A percentile compares a stretch with the other conserved stretches of the same genome.
Conservation (phyloP, 1,284 basidiomycete genomes). For the Kalmanozyma brasiliensis region DNA sequence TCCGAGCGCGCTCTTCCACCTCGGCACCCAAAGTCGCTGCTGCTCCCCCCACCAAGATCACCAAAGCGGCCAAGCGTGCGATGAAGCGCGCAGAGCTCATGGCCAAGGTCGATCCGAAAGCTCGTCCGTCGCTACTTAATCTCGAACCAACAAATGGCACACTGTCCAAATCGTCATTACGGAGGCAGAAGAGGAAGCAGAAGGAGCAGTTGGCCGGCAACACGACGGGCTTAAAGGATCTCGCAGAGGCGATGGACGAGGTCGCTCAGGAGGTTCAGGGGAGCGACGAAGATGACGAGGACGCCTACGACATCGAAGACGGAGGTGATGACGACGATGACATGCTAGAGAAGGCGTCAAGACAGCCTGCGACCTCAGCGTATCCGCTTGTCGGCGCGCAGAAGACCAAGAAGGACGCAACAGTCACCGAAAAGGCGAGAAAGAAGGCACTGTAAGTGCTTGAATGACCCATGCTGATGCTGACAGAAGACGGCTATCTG, state of each 20-base stretch:
- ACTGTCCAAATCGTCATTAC: conserved; percentile 54
- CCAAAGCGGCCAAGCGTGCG: conserved; percentile 55
- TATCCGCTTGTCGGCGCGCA: conserved; percentile 28
- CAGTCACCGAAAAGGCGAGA: conserved; percentile 53
- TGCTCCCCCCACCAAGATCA: conserved; percentile 37
- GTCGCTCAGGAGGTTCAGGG: conserved; percentile 31
- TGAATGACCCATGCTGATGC: no score
- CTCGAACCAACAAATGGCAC: conserved; percentile 16
- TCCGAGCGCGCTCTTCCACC: conserved; percentile 18
- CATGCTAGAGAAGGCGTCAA: conserved; percentile 5
- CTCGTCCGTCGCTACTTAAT: conserved; percentile 23
- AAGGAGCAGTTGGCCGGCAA: conserved; percentile 61
- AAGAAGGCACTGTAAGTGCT: conserved; percentile 59
- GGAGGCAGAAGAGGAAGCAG: conserved; percentile 55
- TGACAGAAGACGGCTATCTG: background rate
- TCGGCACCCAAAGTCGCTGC: conserved; percentile 15
- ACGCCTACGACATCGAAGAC: conserved; percentile 15
- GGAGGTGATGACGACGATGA: conserved; percentile 32
- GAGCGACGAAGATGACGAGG: conserved; percentile 19
- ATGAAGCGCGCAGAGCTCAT: conserved; percentile 52
- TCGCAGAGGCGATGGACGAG: conserved; percentile 47
- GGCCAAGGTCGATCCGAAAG: conserved; percentile 30
- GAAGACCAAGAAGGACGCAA: conserved; percentile 29
- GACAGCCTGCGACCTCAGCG: conserved; percentile 8
- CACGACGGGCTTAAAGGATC: conserved; percentile 52